Base-by-base conservation (phyloP, 2,329 filamentous ascomycete species). In the Aspergillus puulaauensis region DNA sequence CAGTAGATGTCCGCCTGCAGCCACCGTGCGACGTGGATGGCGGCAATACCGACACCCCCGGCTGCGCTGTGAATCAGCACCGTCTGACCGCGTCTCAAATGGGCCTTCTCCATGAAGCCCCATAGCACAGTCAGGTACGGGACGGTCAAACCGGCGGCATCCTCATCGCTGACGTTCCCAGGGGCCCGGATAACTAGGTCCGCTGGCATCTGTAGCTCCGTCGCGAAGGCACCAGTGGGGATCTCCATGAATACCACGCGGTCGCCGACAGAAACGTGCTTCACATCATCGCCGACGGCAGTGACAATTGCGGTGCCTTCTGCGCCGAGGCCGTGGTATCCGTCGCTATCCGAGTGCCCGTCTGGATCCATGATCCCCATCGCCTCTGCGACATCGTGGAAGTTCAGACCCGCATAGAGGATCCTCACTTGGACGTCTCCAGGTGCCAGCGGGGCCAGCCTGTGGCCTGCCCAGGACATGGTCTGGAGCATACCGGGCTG, bases 231-330 rank as follows among this genome's bases (percentile, higher is more conserved):
- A 58, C 45, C 39, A 51, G 21, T 24, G 17, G 4, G 45, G 14
- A 41, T 17, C 3, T 41, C 57, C n/a, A 57, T 43, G 3, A 64
- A 12, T 47, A 70, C 68, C 0, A 76, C 70, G 19, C 68, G 60
- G 47, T 76, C 73, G 6, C 74, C 74, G 11, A 65, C 44, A 7
- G 59, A 47, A 12, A 74, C 51, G 12, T 60, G 43, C 1, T 52
- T 58, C 15, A 73, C 67, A 7, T 55, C 59, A 17, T 48, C 54
- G 2, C 73, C 73, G 17, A 71, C 59, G n/a, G 57, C 49, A 24
- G 55, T 62, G 11, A 75, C 64, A n/a, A 72, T 54, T 19, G 71
- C 73, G 41, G 58, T 58, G 33, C 62, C 71, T 54, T 75, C 72
- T 6, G 19, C 24, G 17, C 14, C 61, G 14, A 9, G 17, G 14